These are phyloP conservation scores for Limtongia smithiae DNA, from an alignment of 805 yeast genomes.

Conservation along the genomic window DNA sequence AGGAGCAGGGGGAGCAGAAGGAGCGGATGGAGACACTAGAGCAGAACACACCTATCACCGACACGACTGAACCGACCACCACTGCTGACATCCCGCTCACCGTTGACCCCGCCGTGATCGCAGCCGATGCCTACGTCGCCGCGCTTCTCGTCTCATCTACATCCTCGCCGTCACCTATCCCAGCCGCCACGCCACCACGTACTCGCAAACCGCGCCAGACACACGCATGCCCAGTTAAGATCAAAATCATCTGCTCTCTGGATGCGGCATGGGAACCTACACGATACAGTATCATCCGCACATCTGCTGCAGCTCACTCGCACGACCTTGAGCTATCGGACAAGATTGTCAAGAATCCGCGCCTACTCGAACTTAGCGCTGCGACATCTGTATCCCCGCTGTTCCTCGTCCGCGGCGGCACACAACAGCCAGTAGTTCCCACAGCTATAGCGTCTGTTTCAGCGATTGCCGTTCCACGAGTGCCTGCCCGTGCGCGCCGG, in stretches of 20 bases:
- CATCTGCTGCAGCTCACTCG: constrained; percentile 13
- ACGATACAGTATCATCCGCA: constrained; percentile 9
- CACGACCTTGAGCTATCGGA: constrained; percentile 20
- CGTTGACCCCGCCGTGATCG: constrained; percentile 8
- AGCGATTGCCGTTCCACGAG: constrained; percentile 7
- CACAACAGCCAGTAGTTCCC: no score
- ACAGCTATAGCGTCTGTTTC: no score
- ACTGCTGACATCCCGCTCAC: background rate
- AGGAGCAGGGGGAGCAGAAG: background rate
- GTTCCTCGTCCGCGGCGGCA: no score
- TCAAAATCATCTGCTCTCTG: constrained; percentile 14
- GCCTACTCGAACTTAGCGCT: constrained; percentile 12
- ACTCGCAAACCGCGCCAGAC: constrained; percentile 19
- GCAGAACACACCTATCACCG: no score
- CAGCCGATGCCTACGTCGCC: constrained; percentile 5
- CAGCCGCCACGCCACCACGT: constrained; percentile 1
- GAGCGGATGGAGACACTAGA: no score
- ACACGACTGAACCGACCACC: no score
- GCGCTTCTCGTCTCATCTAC: background rate
- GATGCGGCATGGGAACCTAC: constrained; percentile 17
- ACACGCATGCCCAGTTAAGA: constrained; percentile 13
- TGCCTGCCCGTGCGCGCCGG: constrained; percentile 17
- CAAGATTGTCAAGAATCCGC: constrained; percentile 16
- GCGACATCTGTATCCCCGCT: no score
- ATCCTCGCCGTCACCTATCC: background rate